phyloP scores from a whole-genome alignment of 2,329 filamentous ascomycete genomes.

The Claviceps sp. region DNA sequence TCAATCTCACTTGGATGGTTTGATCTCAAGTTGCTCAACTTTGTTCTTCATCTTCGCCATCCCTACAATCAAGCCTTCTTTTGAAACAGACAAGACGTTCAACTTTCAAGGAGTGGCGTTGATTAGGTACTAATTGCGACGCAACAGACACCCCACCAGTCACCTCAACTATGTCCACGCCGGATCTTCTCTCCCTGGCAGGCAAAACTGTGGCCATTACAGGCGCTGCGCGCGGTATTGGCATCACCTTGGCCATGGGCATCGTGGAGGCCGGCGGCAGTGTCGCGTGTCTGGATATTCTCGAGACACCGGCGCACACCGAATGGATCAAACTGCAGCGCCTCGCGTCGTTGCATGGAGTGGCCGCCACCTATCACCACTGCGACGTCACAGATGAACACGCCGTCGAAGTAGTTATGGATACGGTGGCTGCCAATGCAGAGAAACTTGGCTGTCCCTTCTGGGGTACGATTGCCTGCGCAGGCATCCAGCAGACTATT shows the following conservation, averaged over 20 bases:
- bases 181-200: constrained; percentile 30
- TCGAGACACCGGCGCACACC: constrained; percentile 19
- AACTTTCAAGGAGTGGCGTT: background rate
- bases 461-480: constrained; percentile 29
- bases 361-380: constrained; percentile 25
- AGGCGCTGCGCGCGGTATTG: constrained; percentile 36
- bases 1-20: background rate
- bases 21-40: background rate
- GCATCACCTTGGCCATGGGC: constrained; percentile 33
- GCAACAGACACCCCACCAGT: background rate
- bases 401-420: constrained; percentile 20
- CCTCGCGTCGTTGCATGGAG: constrained; percentile 20
- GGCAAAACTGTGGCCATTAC: constrained; percentile 34
- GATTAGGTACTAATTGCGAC: background rate
- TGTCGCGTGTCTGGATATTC: constrained; percentile 34
- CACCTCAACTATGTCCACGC: constrained; percentile 7
- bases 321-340: constrained; percentile 30
- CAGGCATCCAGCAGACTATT: constrained; percentile 34
- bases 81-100: too few relatives aligned
- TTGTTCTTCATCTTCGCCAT: background rate
- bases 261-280: constrained; percentile 35
- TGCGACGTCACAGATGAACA: constrained; percentile 35
- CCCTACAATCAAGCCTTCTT: too few relatives aligned
- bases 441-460: constrained; percentile 19
- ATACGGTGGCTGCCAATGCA: constrained; percentile 22